Conservation (phyloP, 108 stramenopile species). For the Fragilaria crotonensis region DNA sequence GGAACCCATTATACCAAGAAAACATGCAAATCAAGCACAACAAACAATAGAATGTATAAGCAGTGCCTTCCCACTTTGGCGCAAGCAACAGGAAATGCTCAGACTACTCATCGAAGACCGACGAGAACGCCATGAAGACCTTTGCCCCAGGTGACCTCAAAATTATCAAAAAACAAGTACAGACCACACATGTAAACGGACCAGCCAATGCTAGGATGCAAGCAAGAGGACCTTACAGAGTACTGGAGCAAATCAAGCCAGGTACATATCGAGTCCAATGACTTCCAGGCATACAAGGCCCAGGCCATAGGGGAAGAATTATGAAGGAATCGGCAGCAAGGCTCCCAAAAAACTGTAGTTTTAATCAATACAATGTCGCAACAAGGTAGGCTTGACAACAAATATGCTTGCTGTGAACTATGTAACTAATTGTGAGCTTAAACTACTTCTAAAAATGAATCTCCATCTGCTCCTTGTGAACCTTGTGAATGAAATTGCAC, state of each 20-base stretch:
- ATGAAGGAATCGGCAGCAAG: not conserved
- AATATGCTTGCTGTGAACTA: no score
- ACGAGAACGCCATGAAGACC: not conserved
- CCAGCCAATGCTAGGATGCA: not conserved
- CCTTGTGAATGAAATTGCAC: no score
- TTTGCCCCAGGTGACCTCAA: no score
- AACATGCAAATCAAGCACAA: not conserved
- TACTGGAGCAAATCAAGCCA: not conserved
- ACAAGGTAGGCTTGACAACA: no score
- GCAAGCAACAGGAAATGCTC: not conserved
- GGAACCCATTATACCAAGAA: not conserved
- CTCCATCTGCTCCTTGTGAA: no score
- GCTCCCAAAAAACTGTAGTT: not conserved
- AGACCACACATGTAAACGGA: not conserved
- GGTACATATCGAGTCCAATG: not conserved
- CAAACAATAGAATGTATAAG: not conserved
- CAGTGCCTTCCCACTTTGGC: not conserved
- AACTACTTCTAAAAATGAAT: no score
- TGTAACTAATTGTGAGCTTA: no score
- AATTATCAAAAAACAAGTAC: not conserved
- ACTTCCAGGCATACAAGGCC: not conserved
- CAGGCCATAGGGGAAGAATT: not conserved
- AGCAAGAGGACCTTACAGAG: constrained; percentile 5
- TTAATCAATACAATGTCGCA: no score
- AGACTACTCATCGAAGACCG: not conserved